Conservation (phyloP, 768 basidiomycete species). For the Amanita inopinata region DNA sequence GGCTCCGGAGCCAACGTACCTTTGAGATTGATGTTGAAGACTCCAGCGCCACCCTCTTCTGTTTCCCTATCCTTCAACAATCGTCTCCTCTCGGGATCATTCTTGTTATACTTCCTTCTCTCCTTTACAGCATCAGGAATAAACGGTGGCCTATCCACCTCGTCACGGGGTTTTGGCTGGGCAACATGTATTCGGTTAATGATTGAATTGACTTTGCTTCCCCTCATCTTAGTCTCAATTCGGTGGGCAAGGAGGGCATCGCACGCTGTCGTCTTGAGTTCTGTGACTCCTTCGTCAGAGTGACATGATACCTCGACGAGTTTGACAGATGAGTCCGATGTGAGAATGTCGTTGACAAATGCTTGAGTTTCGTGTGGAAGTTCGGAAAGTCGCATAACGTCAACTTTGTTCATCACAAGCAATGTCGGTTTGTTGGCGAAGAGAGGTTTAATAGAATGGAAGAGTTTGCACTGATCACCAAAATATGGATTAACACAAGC, state of each 20-base stretch:
- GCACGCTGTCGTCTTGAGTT: constrained; percentile 90
- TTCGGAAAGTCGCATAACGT: constrained; percentile 83
- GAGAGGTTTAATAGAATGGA: constrained; percentile 98
- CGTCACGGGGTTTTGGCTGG: constrained; percentile 82
- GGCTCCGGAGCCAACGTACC: constrained; percentile 39
- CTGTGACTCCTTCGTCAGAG: constrained; percentile 97
- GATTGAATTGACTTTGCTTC: constrained; percentile 84
- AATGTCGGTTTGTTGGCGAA: constrained; percentile 89
- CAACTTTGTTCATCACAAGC: constrained; percentile 97
- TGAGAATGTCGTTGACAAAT: constrained; percentile 83
- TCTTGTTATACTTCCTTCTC: constrained; percentile 77
- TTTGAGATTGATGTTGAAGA: constrained; percentile 84
- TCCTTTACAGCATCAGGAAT: constrained; percentile 80
- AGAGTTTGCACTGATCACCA: constrained; percentile 76
- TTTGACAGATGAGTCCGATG: constrained; percentile 52
- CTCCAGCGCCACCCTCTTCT: constrained; percentile 83
- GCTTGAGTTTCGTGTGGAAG: constrained; percentile 65
- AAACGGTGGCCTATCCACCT: constrained; percentile 77
- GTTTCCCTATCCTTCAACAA: constrained; percentile 77
- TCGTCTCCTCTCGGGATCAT: constrained; percentile 65
- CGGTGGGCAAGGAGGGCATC: constrained; percentile 92
- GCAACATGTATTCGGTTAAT: constrained; percentile 96
- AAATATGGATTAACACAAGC: constrained; percentile 1
- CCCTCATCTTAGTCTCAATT: constrained; percentile 90
- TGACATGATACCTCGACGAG: constrained; percentile 86